Conservation (phyloP, 2,329 filamentous ascomycete genomes). For the Ascochyta viciae-villosae region DNA sequence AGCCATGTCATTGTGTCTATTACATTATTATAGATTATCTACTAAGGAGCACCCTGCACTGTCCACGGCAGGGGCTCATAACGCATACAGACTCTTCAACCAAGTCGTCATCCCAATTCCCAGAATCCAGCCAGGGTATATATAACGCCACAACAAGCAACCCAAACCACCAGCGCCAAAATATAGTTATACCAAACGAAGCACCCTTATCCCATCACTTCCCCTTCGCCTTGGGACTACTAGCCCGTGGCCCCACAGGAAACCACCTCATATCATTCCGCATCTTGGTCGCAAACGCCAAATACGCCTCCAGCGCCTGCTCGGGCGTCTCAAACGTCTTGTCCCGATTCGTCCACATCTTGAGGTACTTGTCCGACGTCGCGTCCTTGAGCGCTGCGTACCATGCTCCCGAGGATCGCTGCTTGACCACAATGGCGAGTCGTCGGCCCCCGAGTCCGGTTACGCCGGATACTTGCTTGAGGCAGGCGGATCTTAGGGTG, state of each 20-base stretch:
- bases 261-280: slow-evolving; percentile 32
- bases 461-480: slow-evolving; percentile 23
- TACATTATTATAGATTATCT: neutral
- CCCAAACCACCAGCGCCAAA: too few relatives aligned
- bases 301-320: slow-evolving; percentile 35
- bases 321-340: slow-evolving; percentile 31
- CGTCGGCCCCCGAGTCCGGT: slow-evolving; percentile 33
- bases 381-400: slow-evolving; percentile 37
- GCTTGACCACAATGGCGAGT: slow-evolving; percentile 29
- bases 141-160: slow-evolving; percentile 5
- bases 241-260: slow-evolving; percentile 20
- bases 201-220: neutral
- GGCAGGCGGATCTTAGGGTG: slow-evolving; percentile 8
- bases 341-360: slow-evolving; percentile 41
- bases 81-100: neutral
- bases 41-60: neutral
- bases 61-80: too few relatives aligned
- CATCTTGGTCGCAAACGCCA: slow-evolving; percentile 36
- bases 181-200: too few relatives aligned
- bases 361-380: slow-evolving; percentile 37
- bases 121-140: slow-evolving; percentile 14
- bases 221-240: slow-evolving; percentile 9
- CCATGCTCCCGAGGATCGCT: slow-evolving; percentile 31
- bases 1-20: neutral
- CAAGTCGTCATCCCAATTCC: neutral